Evolutionary conservation across 192 early-diverging fungal species (phyloP).

Genomic region (Coemansia sp.): DNA sequence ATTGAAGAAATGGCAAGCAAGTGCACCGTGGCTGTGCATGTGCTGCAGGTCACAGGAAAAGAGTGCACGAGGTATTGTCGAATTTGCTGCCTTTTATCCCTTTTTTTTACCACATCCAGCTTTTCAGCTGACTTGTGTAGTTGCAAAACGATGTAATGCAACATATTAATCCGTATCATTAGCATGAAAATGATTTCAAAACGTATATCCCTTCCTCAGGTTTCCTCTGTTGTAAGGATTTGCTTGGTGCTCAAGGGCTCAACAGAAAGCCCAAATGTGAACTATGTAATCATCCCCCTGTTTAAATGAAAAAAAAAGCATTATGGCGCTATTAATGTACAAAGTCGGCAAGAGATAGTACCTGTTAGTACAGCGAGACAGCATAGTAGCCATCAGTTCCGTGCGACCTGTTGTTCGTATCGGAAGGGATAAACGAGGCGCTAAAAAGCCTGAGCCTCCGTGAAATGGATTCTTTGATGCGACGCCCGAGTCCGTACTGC

Average conservation of each 20-base stretch:
- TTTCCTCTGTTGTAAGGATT: no score
- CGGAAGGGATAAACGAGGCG: constrained; percentile 8
- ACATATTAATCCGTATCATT: no score
- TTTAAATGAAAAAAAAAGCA: no score
- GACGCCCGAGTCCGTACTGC: constrained; percentile 13
- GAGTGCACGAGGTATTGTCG: neutral
- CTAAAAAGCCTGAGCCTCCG: constrained; percentile 22
- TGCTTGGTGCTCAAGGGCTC: no score
- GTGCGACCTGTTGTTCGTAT: constrained; percentile 13
- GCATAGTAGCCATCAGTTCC: constrained; percentile 26
- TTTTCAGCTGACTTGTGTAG: neutral
- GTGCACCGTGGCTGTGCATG: neutral
- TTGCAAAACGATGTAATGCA: no score
- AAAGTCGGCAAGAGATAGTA: neutral
- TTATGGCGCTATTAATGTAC: neutral
- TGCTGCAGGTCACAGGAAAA: neutral
- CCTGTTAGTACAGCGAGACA: constrained; percentile 12
- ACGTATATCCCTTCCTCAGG: no score
- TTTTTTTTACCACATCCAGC: neutral
- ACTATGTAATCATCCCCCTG: no score
- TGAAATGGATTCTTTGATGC: constrained; percentile 27
- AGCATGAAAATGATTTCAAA: neutral
- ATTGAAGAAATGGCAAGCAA: neutral
- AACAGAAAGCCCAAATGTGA: no score
- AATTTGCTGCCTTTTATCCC: no score